Conservation (phyloP, 495 filamentous ascomycete species). For the Chaetomium cochliodes region DNA sequence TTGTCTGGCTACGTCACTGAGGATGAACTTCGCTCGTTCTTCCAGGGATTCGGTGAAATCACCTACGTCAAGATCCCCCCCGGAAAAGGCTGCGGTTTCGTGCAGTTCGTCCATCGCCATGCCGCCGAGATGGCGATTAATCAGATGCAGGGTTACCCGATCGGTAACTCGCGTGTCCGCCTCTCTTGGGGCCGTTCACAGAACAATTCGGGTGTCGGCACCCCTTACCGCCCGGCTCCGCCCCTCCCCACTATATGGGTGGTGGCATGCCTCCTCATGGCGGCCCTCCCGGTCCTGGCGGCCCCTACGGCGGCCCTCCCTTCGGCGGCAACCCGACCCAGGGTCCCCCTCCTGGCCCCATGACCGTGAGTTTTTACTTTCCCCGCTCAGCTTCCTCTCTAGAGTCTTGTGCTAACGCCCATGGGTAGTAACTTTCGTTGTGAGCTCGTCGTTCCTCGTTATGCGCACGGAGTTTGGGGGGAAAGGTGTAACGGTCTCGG, state of each 20-base stretch:
- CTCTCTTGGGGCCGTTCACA: constrained; percentile 96
- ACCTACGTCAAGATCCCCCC: constrained; percentile 99
- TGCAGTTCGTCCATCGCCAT: constrained; percentile 98
- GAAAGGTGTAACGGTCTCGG: constrained; percentile 15
- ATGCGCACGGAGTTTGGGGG: constrained; percentile 24
- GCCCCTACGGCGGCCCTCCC: constrained; percentile 30
- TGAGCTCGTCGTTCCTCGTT: constrained; percentile 16
- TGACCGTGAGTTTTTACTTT: constrained; percentile 28
- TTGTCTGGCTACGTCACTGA: constrained; percentile 98
- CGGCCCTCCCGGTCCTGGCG: constrained; percentile 24
- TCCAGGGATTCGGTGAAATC: constrained; percentile 99
- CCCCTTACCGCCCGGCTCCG: constrained; percentile 93
- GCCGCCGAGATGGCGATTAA: constrained; percentile 99
- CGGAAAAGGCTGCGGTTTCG: constrained; percentile 98
- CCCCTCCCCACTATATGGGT: constrained; percentile 74
- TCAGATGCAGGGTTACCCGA: constrained; percentile 99
- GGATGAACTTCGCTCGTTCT: constrained; percentile 98
- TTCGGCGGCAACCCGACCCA: constrained; percentile 34
- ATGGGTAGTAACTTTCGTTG: constrained; percentile 20
- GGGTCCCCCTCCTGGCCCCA: constrained; percentile 33
- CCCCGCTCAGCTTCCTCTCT: background rate
- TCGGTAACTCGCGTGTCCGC: constrained; percentile 96
- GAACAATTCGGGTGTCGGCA: constrained; percentile 99
- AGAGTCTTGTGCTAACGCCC: constrained; percentile 4
- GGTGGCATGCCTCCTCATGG: constrained; percentile 33